Percentiles rank a stretch among this genome's conserved stretches.
These are phyloP conservation scores for Globisporangium echinulatum DNA, from an alignment of 352 stramenopile species.

Conservation along the genomic window DNA sequence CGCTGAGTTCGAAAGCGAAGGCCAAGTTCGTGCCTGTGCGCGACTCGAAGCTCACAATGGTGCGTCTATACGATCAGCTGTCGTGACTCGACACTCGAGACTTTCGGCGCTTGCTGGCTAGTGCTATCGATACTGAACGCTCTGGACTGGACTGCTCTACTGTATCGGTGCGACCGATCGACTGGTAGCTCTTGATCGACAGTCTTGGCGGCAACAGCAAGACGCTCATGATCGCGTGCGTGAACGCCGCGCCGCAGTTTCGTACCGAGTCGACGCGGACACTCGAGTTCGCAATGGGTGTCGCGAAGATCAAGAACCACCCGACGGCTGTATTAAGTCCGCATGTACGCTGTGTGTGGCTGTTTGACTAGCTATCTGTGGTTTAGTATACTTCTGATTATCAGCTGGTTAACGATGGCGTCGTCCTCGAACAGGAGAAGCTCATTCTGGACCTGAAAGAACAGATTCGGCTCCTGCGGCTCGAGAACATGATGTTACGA, in stretches of 20 bases:
- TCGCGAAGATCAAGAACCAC: conserved; percentile 74
- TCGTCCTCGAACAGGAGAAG: conserved; percentile 33
- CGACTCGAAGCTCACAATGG: conserved; percentile 74
- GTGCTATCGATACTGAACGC: neutral
- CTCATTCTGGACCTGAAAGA: conserved; percentile 62
- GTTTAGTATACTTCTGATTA: too few relatives aligned
- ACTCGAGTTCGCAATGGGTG: conserved; percentile 74
- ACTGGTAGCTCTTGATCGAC: conserved; percentile 47
- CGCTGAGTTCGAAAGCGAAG: conserved; percentile 46
- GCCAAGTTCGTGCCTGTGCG: conserved; percentile 60
- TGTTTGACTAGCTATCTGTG: neutral
- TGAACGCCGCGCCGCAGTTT: conserved; percentile 53
- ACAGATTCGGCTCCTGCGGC: conserved; percentile 56
- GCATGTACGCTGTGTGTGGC: conserved; percentile 25
- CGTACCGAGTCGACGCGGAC: conserved; percentile 54
- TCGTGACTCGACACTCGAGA: too few relatives aligned
- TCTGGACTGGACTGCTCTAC: neutral
- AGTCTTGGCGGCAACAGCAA: conserved; percentile 70
- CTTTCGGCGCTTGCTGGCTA: too few relatives aligned
- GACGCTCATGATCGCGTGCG: conserved; percentile 76
- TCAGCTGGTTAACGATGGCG: too few relatives aligned
- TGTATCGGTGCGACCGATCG: neutral
- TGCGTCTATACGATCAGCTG: neutral
- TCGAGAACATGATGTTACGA: conserved; percentile 68
- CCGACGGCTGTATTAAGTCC: conserved; percentile 58